Evolutionary conservation across 495 filamentous ascomycete genomes (phyloP).

Genomic region (Beverwykella pulmonaria): DNA sequence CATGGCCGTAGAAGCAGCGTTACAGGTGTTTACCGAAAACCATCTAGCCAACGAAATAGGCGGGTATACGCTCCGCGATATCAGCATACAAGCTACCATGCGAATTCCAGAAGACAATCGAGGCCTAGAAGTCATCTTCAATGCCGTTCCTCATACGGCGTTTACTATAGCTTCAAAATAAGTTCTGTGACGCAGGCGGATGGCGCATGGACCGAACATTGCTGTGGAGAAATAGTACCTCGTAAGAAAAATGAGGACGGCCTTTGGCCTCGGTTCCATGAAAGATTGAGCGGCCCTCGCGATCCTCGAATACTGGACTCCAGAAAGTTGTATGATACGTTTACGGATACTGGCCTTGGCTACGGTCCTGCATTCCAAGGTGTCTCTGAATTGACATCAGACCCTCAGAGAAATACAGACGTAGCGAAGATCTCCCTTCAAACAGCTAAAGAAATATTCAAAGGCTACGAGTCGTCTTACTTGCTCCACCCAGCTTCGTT

Average conservation of each 20-base stretch:
- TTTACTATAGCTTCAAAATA: background rate
- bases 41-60: background rate
- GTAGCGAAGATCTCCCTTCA: too few species aligned
- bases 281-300: background rate
- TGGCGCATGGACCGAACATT: background rate
- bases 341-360: background rate
- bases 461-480: too few species aligned
- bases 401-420: too few species aligned
- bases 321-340: background rate
- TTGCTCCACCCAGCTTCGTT: too few species aligned
- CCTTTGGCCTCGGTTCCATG: background rate
- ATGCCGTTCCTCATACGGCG: background rate
- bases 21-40: background rate
- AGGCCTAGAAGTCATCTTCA: background rate
- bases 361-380: background rate
- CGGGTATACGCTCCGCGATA: background rate
- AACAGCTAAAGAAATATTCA: too few species aligned
- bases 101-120: background rate
- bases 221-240: background rate
- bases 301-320: background rate
- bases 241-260: background rate
- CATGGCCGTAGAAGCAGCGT: background rate
- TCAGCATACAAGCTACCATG: background rate
- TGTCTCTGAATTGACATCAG: background rate
- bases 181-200: background rate